Evolutionary conservation across 768 basidiomycete species (phyloP), one percentile per base, ranked within the genome.

Genomic region (Sutorius australiensis): DNA sequence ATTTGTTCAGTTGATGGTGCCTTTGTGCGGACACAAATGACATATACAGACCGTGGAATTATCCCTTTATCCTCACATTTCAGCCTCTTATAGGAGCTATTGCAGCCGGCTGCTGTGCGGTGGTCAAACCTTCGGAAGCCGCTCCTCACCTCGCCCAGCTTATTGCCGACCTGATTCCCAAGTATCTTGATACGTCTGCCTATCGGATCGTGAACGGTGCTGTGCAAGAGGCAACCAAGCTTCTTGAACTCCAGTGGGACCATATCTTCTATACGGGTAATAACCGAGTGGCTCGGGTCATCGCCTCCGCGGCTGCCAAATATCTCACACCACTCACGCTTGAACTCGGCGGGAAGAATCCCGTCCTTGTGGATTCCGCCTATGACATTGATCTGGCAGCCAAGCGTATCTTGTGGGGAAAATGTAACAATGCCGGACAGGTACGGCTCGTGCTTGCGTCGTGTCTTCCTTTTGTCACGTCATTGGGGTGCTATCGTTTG

Each of bases 31-130:
- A 27, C 9, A 3, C 6, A 5, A 40, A 40, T 33, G 31, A 16
- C 45, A 13, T 31, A 85, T 46, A 12, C 30, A 85, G 83, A 16
- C 83, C 83, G 2, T 86, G 83, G 83, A 87, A 87, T 60, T 87
- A 81, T 58, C 86, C 86, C 0, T 60, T 82, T 46, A 68, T 80
- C 10, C 74, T 85, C 31, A 73, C 62, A 5, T 64, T 87, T 6
- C 77, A 78, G 36, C 86, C 87, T 3, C 69, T 86, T 19, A 73
- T 79, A 46, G 88, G 87, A 5, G 89, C 89, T 1, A 85, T 92
- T 45, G 76, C 86, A 0, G 87, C 87, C 1, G 89, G 89, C 0
- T 87, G 84, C 60, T 76, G 82, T n/a, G 78, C 76, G 0, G 75
- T 82, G 9, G 42, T 89, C 61, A 90, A 91, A 62, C 77, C 79